These are phyloP conservation scores for Cladorrhinum samala DNA, from an alignment of 495 filamentous ascomycete species.

Conservation along the genomic window DNA sequence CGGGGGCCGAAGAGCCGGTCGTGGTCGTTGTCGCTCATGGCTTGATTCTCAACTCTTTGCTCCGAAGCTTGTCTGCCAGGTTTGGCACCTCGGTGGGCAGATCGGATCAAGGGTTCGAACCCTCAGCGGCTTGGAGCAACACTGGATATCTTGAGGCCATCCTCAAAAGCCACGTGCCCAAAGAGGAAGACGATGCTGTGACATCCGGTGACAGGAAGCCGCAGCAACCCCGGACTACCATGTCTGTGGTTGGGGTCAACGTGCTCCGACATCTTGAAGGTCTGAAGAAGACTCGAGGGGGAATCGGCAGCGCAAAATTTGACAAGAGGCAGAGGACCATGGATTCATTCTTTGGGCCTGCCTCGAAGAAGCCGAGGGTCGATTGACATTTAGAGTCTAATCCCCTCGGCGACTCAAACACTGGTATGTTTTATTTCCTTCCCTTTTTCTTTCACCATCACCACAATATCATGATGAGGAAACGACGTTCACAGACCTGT, in stretches of 20 bases:
- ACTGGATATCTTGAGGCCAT: slow-evolving; percentile 34
- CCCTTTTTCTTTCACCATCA: slow-evolving; percentile 1
- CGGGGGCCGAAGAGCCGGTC: slow-evolving; percentile 12
- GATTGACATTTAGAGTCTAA: slow-evolving; percentile 9
- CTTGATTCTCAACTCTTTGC: slow-evolving; percentile 63
- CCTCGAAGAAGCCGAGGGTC: slow-evolving; percentile 45
- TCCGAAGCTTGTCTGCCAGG: slow-evolving; percentile 51
- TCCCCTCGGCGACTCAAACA: not conserved
- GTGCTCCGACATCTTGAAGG: slow-evolving; percentile 60
- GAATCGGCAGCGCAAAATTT: slow-evolving; percentile 67
- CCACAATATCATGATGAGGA: slow-evolving; percentile 53
- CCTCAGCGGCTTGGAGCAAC: slow-evolving; percentile 33
- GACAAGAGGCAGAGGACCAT: slow-evolving; percentile 67
- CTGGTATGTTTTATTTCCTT: slow-evolving; percentile 30
- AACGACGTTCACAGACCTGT: slow-evolving; percentile 74
- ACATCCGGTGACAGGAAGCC: slow-evolving; percentile 13
- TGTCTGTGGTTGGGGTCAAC: slow-evolving; percentile 52
- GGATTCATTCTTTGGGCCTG: slow-evolving; percentile 61
- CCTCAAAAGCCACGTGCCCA: not conserved
- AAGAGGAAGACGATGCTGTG: not conserved
- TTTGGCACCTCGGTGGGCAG: slow-evolving; percentile 14
- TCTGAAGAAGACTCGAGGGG: slow-evolving; percentile 68
- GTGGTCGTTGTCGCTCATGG: slow-evolving; percentile 75
- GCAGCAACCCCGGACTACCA: slow-evolving; percentile 12
- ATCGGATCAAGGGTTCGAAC: slow-evolving; percentile 11